phyloP scores from a whole-genome alignment of 352 stramenopile species.

The Phytophthora lateralis region DNA sequence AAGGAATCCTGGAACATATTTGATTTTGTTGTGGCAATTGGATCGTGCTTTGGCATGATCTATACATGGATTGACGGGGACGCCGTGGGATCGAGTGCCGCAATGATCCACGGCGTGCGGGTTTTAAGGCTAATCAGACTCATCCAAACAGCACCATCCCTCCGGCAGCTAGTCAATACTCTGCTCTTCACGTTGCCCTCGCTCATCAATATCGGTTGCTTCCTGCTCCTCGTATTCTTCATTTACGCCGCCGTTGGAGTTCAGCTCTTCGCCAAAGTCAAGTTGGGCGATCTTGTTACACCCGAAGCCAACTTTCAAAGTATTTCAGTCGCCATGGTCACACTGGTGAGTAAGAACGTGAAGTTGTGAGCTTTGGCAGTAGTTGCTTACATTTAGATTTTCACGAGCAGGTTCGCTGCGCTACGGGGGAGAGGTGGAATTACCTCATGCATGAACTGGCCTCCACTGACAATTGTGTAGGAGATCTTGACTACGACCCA shows the following conservation, averaged over 20 bases:
- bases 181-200: constrained; percentile 79
- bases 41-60: constrained; percentile 53
- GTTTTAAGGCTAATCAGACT: constrained; percentile 76
- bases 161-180: constrained; percentile 84
- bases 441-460: constrained; percentile 83
- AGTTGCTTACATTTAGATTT: background rate
- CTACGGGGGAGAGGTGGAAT: constrained; percentile 90
- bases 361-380: background rate
- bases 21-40: constrained; percentile 70
- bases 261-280: constrained; percentile 86
- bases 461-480: constrained; percentile 30
- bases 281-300: constrained; percentile 59
- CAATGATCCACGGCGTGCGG: constrained; percentile 81
- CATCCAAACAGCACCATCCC: constrained; percentile 68
- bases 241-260: constrained; percentile 87
- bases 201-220: constrained; percentile 73
- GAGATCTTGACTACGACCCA: constrained; percentile 40
- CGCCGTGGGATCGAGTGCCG: constrained; percentile 45
- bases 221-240: constrained; percentile 89
- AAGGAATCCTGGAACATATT: constrained; percentile 85
- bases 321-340: constrained; percentile 75
- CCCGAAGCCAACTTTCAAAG: constrained; percentile 85
- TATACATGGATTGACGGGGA: constrained; percentile 42
- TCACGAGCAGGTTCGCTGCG: constrained; percentile 68
- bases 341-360: constrained; percentile 46